Evolutionary conservation across 2,329 filamentous ascomycete species (phyloP).

Genomic region (Phialocephala sp.): DNA sequence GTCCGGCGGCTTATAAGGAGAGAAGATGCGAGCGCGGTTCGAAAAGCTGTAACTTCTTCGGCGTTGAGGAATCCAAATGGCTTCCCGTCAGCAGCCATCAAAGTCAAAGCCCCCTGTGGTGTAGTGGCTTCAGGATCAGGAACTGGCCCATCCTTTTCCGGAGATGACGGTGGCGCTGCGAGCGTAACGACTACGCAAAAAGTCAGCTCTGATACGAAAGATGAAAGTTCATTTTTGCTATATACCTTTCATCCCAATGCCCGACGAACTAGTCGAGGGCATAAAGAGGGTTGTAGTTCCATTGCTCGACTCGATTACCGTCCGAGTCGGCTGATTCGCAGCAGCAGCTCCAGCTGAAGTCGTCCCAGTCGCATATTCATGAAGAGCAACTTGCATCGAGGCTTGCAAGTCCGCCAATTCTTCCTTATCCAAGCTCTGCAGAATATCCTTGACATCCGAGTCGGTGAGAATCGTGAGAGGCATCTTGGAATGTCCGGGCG

Average conservation of each 20-base stretch:
- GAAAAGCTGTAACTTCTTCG: constrained; percentile 77
- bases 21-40: constrained; percentile 75
- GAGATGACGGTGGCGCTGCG: constrained; percentile 46
- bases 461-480: constrained; percentile 64
- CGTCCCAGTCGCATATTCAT: constrained; percentile 65
- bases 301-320: constrained; percentile 54
- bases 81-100: constrained; percentile 67
- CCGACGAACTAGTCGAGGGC: constrained; percentile 68
- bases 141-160: constrained; percentile 37
- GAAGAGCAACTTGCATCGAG: constrained; percentile 57
- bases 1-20: constrained; percentile 69
- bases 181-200: constrained; percentile 65
- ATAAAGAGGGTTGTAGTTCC: constrained; percentile 73
- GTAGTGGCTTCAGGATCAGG: constrained; percentile 57
- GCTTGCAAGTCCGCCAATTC: constrained; percentile 60
- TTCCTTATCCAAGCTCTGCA: constrained; percentile 57
- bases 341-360: constrained; percentile 46
- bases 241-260: constrained; percentile 72
- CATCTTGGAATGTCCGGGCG: constrained; percentile 48
- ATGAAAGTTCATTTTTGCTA: neutral
- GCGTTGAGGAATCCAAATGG: constrained; percentile 75
- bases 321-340: constrained; percentile 61
- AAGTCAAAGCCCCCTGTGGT: constrained; percentile 65
- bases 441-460: constrained; percentile 57
- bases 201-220: constrained; percentile 19